Percentiles rank a stretch among this genome's conserved stretches.
Conservation (phyloP, 768 basidiomycete species). For the Psilocybe sp. region DNA sequence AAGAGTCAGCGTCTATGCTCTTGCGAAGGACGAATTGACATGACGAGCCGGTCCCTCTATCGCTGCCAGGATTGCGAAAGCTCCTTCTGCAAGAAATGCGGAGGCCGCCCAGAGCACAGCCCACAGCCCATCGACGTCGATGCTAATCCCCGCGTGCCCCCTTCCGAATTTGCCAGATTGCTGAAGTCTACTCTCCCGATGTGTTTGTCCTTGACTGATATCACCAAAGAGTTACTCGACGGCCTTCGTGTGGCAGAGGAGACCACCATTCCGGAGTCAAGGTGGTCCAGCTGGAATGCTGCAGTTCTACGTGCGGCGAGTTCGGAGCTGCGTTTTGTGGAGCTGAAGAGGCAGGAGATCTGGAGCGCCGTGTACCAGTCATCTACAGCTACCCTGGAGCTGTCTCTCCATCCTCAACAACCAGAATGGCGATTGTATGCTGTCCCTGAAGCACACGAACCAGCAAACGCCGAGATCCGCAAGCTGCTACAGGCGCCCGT, state of each 20-base stretch:
- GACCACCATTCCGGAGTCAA: conserved; percentile 44
- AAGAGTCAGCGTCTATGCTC: conserved; percentile 77
- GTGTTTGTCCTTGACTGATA: conserved; percentile 61
- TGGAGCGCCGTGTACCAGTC: conserved; percentile 85
- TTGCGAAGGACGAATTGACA: conserved; percentile 86
- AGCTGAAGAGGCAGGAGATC: conserved; percentile 82
- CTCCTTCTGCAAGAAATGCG: conserved; percentile 82
- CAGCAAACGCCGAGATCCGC: conserved; percentile 80
- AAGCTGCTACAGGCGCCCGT: conserved; percentile 69
- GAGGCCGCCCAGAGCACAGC: conserved; percentile 89
- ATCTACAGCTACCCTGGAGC: conserved; percentile 64
- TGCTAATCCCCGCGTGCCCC: conserved; percentile 59
- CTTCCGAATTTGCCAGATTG: conserved; percentile 69
- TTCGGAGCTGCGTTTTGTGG: conserved; percentile 78
- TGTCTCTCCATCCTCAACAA: conserved; percentile 70
- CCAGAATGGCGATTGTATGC: conserved; percentile 89
- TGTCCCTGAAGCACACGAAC: conserved; percentile 59
- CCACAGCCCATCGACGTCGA: conserved; percentile 52
- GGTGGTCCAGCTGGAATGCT: conserved; percentile 68
- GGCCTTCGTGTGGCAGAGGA: conserved; percentile 37
- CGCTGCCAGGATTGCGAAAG: conserved; percentile 76
- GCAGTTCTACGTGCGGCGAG: conserved; percentile 59
- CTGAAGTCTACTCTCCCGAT: conserved; percentile 85
- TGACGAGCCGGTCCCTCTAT: conserved; percentile 63
- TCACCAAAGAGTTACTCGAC: conserved; percentile 53